Evolutionary conservation across 1,284 basidiomycete species (phyloP), one percentile per base, ranked within the genome.

Genomic region (Puccinia coronata): DNA sequence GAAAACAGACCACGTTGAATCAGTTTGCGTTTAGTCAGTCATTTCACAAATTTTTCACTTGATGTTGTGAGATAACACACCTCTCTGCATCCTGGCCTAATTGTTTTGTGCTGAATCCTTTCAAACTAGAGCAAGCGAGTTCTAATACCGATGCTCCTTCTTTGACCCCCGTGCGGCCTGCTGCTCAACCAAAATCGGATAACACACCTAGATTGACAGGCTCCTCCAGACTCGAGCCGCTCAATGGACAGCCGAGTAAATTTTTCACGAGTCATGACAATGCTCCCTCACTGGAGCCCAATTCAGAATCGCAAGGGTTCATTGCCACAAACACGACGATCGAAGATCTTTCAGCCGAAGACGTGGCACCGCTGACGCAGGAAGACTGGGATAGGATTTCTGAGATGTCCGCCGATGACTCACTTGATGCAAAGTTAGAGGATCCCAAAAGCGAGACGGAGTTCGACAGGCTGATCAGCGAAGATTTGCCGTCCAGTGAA

Each of bases 21-120:
- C 59, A 70, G 53, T 79, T 79, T 67, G 65, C 67, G 49, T 79
- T 79, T 57, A 79, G 77, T 79, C n/a, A 79, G 73, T 51, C 20
- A 20, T 47, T 69, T 43, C 25, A 39, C 31, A 39, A 20, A 2
- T 16, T 69, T 69, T 43, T 55, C 23, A 9, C 9, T 20, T 23
- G 51, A 55, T 61, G 20, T 57, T 57, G n/a, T 57, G 28, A 39
- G 34, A 16, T 49, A 18, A 49, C 16, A 28, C 23, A 43, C 47
- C 39, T 49, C 41, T 8, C 36, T 25, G 28, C 1, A 28, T n/a
- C 18, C 41, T 28, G n/a, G 31, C 11, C n/a, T 53, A n/a, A 28
- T n/a, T 70, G n/a, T 70, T 49, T 2, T 31, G 23, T 51, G 12
- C 36, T 6, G 9, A 1, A 5, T 12, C 53, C 47, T 43, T 47